These are phyloP conservation scores for Apium graveolens DNA, from an alignment of 129 eudicot genomes.

Conservation along the genomic window DNA sequence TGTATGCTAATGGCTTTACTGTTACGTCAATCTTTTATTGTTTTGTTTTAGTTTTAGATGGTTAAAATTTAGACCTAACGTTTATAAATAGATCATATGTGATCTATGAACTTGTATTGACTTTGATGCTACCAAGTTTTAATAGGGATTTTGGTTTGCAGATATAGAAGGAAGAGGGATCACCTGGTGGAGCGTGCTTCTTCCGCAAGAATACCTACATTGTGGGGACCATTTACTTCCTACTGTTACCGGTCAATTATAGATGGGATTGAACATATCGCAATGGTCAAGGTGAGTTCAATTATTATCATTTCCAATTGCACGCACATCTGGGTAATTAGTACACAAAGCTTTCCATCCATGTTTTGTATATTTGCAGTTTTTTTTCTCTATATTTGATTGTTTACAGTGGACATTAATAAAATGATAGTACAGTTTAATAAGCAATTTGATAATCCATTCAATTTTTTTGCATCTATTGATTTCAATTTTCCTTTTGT, in stretches of 20 bases:
- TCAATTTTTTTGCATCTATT: not conserved
- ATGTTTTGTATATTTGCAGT: not conserved
- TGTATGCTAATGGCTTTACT: too few relatives aligned
- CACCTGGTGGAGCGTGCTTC: slow-evolving; percentile 66
- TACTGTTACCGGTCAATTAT: slow-evolving; percentile 58
- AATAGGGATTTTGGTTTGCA: slow-evolving; percentile 25
- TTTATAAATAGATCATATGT: not conserved
- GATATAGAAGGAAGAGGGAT: slow-evolving; percentile 74
- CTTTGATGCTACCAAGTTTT: not conserved
- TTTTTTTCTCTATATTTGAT: not conserved
- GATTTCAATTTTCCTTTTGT: not conserved
- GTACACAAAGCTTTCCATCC: not conserved
- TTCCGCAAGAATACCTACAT: slow-evolving; percentile 75
- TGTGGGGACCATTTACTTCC: slow-evolving; percentile 83
- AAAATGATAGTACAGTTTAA: too few relatives aligned
- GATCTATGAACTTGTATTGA: not conserved
- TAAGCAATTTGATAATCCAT: not conserved
- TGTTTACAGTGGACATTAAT: too few relatives aligned
- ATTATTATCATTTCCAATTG: not conserved
- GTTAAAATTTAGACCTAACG: not conserved
- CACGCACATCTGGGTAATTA: not conserved
- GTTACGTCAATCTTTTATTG: not conserved
- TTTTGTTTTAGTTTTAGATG: not conserved
- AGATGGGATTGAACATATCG: slow-evolving; percentile 79
- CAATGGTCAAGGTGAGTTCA: slow-evolving; percentile 71